Base-by-base conservation (phyloP, 257 asterid genomes). In the Forsythia suspensa region DNA sequence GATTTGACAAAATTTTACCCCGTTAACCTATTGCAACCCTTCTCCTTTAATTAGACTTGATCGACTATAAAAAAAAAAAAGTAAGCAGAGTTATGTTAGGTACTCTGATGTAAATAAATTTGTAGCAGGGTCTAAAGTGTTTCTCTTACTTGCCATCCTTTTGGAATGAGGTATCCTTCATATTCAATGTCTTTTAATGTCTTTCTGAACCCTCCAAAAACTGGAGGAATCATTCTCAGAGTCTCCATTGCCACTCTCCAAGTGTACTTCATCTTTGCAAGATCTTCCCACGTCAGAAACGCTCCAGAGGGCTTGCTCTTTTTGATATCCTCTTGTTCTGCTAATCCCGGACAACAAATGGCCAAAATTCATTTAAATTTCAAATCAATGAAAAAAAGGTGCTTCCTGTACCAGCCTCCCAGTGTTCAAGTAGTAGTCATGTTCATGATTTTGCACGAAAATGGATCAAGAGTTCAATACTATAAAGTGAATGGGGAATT, bases 181-280 rank as follows among this genome's bases (percentile, higher is more conserved):
- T 78, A 91, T 81, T 91, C 88, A 2, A 90, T 84, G 76, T 93
- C 95, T 73, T 83, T 86, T 71, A 83, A 71, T 0, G 94, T 66
- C 84, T 84, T 87, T 34, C 95, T 77, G 41, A 93, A 93, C n/a
- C 91, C 94, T 80, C 97, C 97, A 34, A 91, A 88, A 71, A 88
- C 4, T 4, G 91, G 95, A 67, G 97, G 94, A 78, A 85, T 78
- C 42, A 80, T 18, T 80, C 95, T 88, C 36, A 91, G 86, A 4
- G 87, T 90, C 83, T 93, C 97, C 89, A 88, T 81, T 1, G 91
- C 94, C 77, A 90, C 95, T 83, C 91, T 88, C 97, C 97, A 90
- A 3, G 91, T 91, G 78, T 85, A 86, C 85, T 88, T 88, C 95
- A 91, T 92, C 82, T 88, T 92, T 29, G 81, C 82, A 36, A 92